Evolutionary conservation across 768 basidiomycete species (phyloP), one percentile per base, ranked within the genome.

Genomic region (Mycena polygramma): DNA sequence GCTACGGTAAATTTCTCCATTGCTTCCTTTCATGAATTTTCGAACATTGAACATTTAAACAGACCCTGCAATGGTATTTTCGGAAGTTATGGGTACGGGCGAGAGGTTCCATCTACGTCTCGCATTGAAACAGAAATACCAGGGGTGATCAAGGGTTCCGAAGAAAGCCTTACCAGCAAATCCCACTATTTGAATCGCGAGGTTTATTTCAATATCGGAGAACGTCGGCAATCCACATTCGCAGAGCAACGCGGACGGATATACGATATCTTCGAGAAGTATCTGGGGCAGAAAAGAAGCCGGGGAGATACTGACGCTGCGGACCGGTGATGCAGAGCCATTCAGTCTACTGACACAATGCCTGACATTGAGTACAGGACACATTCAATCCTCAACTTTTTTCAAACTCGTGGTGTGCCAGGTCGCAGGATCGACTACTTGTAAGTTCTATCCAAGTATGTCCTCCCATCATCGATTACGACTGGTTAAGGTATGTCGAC

Each of bases 61-160:
- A 93, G 92, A 91, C 73, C 84, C 91, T 0, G 81, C 87, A 11
- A 79, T 90, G 5, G 90, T 91, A 0, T 93, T 88, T 73, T 88
- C 86, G 30, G 91, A 93, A 74, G 78, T 93, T 20, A 84, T 93
- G 68, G 92, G 91, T 88, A 63, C 20, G 80, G 73, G 43, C 19
- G 20, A 41, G 10, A 60, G 20, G 35, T 26, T 60, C 10, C 45
- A 45, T 15, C 49, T 36, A 52, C 11, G 55, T 49, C 17, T 30
- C 64, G 46, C n/a, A 13, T 46, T 63, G 48, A 35, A 20, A 48
- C 1, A 43, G 30, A 9, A 2, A 22, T 57, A 7, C 7, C 61
- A 86, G 91, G 91, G 37, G 87, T 91, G 7, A 89, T 94, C 70
- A 86, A 88, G 74, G 92, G 92, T 20, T 92, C 92, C 0, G 91